Conservation (phyloP, 805 yeast genomes). For the Saturnispora gosingensis region DNA sequence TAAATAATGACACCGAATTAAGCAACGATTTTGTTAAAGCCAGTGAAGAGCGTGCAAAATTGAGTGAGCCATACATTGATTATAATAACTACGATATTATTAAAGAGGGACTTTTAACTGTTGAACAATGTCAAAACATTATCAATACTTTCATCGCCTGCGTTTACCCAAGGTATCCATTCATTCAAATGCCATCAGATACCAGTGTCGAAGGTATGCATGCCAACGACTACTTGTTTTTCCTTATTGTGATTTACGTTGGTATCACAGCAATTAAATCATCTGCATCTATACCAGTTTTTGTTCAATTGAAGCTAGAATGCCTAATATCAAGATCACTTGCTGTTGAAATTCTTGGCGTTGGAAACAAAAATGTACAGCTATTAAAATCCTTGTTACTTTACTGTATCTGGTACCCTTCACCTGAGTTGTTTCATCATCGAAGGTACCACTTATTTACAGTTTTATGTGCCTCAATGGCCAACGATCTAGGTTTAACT, state of each 20-base stretch:
- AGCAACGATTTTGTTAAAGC: slow-evolving; percentile 38
- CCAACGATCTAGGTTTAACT: slow-evolving; percentile 69
- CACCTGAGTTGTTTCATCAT: slow-evolving; percentile 73
- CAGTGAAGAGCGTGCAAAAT: slow-evolving; percentile 34
- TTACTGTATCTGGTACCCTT: slow-evolving; percentile 70
- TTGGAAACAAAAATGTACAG: slow-evolving; percentile 65
- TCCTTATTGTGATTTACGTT: slow-evolving; percentile 56
- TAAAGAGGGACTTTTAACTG: slow-evolving; percentile 44
- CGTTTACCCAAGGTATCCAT: slow-evolving; percentile 44
- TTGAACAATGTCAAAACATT: slow-evolving; percentile 50
- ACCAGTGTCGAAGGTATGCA: slow-evolving; percentile 40
- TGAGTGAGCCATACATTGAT: slow-evolving; percentile 22
- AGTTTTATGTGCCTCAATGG: slow-evolving; percentile 53
- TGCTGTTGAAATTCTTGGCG: slow-evolving; percentile 51
- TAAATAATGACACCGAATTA: slow-evolving; percentile 25
- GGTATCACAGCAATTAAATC: slow-evolving; percentile 36
- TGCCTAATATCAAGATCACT: slow-evolving; percentile 42
- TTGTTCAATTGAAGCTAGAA: slow-evolving; percentile 40
- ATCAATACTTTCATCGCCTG: slow-evolving; percentile 39
- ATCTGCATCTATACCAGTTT: slow-evolving; percentile 25
- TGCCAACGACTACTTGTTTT: slow-evolving; percentile 46
- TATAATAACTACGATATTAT: slow-evolving; percentile 39
- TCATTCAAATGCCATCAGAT: slow-evolving; percentile 43
- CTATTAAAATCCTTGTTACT: slow-evolving; percentile 53
- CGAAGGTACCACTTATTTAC: slow-evolving; percentile 68